Evolutionary conservation across 345 rosid genomes (phyloP).

Genomic region (Eucalyptus dawsonii): DNA sequence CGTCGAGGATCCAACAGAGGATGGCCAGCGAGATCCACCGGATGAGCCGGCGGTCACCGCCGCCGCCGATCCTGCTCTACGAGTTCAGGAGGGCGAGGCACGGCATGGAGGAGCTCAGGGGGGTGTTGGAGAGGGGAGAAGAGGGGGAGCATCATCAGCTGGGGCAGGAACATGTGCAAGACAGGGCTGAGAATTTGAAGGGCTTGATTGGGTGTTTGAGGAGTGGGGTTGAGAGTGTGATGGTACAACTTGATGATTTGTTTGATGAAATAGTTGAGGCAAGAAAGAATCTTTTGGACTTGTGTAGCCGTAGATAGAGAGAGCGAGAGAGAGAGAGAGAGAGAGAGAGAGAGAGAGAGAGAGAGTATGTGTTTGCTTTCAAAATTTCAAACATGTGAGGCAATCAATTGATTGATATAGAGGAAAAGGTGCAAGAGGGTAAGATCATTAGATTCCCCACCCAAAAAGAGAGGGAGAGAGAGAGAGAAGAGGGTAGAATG

Average conservation of each 20-base stretch:
- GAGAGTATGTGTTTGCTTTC: neutral
- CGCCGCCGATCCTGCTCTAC: slow-evolving; percentile 32
- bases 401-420: neutral
- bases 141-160: slow-evolving; percentile 7
- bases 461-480: neutral
- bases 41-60: slow-evolving; percentile 20
- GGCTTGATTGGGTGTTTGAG: slow-evolving; percentile 51
- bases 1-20: slow-evolving; percentile 49
- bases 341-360: neutral
- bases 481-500: neutral
- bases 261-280: slow-evolving; percentile 88
- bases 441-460: neutral
- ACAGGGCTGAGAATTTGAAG: slow-evolving; percentile 40
- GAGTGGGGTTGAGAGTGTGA: slow-evolving; percentile 52
- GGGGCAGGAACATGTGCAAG: slow-evolving; percentile 16
- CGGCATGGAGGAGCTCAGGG: slow-evolving; percentile 60
- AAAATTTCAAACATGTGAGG: neutral
- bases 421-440: neutral
- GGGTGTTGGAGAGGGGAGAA: slow-evolving; percentile 31
- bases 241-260: slow-evolving; percentile 78
- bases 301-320: slow-evolving; percentile 58
- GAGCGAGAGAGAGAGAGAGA: slow-evolving; percentile 13
- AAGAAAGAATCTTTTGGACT: slow-evolving; percentile 66
- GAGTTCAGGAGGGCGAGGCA: slow-evolving; percentile 47
- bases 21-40: slow-evolving; percentile 39